phyloP scores from a whole-genome alignment of 2,329 filamentous ascomycete genomes.

The Botrytis aclada region DNA sequence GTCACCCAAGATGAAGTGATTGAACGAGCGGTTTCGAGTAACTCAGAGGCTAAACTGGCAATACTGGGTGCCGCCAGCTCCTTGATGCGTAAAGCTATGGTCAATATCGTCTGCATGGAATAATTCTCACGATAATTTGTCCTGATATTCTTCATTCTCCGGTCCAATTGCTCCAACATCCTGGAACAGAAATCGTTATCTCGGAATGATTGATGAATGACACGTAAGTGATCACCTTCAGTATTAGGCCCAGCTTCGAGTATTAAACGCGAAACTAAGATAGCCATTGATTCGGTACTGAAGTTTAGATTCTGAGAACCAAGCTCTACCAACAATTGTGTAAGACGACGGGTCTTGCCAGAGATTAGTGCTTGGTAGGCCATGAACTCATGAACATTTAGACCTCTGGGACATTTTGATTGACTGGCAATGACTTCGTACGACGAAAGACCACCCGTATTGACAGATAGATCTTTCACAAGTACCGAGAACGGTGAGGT shows the following conservation, averaged over 20 bases:
- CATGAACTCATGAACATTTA: slow-evolving; percentile 49
- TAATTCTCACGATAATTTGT: slow-evolving; percentile 58
- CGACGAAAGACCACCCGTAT: slow-evolving; percentile 37
- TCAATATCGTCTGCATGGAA: slow-evolving; percentile 57
- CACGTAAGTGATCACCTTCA: slow-evolving; percentile 40
- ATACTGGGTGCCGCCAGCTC: slow-evolving; percentile 22
- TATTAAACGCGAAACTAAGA: slow-evolving; percentile 51
- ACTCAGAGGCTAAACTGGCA: slow-evolving; percentile 5
- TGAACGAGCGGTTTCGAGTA: slow-evolving; percentile 44
- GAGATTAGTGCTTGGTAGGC: slow-evolving; percentile 46
- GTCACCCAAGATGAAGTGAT: slow-evolving; percentile 51
- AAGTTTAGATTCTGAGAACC: slow-evolving; percentile 58
- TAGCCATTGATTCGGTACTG: slow-evolving; percentile 49
- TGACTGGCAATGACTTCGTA: slow-evolving; percentile 47
- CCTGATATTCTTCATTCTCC: slow-evolving; percentile 46
- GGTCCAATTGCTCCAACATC: slow-evolving; percentile 47
- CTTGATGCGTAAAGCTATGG: slow-evolving; percentile 44
- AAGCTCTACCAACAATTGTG: slow-evolving; percentile 48
- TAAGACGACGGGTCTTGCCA: slow-evolving; percentile 47
- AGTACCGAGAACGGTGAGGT: slow-evolving; percentile 33
- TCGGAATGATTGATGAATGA: slow-evolving; percentile 48
- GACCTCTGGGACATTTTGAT: slow-evolving; percentile 44
- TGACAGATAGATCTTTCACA: slow-evolving; percentile 25
- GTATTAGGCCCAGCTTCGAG: slow-evolving; percentile 52
- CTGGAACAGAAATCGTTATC: slow-evolving; percentile 49